Base-by-base conservation (phyloP, 768 basidiomycete genomes). In the Cystobasidium onofrii region DNA sequence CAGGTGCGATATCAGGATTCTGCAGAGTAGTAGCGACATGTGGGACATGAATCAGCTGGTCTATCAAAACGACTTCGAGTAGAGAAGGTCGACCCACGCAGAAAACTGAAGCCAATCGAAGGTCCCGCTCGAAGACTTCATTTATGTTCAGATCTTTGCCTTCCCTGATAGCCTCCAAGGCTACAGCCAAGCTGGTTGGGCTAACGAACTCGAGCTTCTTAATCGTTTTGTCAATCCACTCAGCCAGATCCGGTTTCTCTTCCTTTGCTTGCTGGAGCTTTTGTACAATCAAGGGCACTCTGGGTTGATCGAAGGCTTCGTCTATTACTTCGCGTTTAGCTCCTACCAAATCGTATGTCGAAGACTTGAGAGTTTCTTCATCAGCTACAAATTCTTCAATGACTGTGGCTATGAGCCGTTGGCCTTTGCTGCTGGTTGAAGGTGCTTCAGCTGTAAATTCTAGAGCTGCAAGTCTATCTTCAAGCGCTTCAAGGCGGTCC, bases 141-240 rank as follows among this genome's bases (percentile, higher is more conserved):
- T 84, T 83, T 46, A 98, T 83, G 1, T 84, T 80, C 84, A 88
- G 81, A 0, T 82, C 81, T 77, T 84, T 86, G n/a, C 91, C 93
- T 73, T 83, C 83, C 60, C 89, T 87, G 69, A 93, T 86, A 0
- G 91, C 90, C 77, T 85, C 83, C 25, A 98, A 84, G n/a, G 94
- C 86, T 41, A 98, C 89, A 80, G 90, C 91, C 76, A 97, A 84
- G 77, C 92, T 93, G 0, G 94, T 96, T 13, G 95, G 95, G 81
- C 92, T 93, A 50, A 91, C 86, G 76, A 85, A 76, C 46, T 86
- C 83, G 73, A 99, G 82, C 36, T 83, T 82, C 17, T 83, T 82
- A 73, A 90, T 81, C 1, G 92, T 92, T 72, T 85, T 80, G 73
- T 83, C 81, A 4, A 95, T 94, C 93, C 94, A 98, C 50, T 81